A percentile compares a stretch with the other conserved stretches of the same genome.
These are phyloP conservation scores for Didymellaceae sp. DNA, from an alignment of 2,329 filamentous ascomycete species.

Conservation along the genomic window DNA sequence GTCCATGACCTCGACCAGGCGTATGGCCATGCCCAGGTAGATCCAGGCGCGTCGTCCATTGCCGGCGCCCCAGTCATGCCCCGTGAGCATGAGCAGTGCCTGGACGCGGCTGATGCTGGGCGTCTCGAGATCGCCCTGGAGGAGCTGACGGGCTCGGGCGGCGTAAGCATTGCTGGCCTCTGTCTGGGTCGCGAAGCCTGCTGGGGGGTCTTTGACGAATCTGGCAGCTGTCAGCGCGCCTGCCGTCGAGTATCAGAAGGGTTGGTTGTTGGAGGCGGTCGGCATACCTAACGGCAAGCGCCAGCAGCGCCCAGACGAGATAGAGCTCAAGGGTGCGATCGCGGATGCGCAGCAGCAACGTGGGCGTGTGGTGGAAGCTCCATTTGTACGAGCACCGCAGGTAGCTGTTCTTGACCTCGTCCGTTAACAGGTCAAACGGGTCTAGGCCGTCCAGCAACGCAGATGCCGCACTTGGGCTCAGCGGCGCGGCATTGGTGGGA, in stretches of 20 bases:
- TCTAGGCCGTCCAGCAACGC: conserved; percentile 43
- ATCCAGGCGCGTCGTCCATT: conserved; percentile 51
- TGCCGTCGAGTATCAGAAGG: too few relatives aligned
- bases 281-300: conserved; percentile 47
- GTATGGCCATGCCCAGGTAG: conserved; percentile 51
- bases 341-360: conserved; percentile 47
- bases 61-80: conserved; percentile 56
- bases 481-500: conserved; percentile 28
- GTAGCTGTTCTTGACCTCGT: conserved; percentile 52
- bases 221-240: conserved; percentile 22
- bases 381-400: conserved; percentile 52
- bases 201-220: conserved; percentile 47
- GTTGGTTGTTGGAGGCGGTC: too few relatives aligned
- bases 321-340: conserved; percentile 48
- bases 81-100: conserved; percentile 52
- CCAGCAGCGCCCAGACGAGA: conserved; percentile 53
- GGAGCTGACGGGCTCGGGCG: conserved; percentile 49
- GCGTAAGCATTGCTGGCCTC: conserved; percentile 52
- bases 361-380: conserved; percentile 52
- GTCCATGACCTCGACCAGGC: conserved; percentile 51
- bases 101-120: conserved; percentile 50
- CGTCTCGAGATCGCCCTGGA: conserved; percentile 50
- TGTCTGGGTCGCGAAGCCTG: conserved; percentile 45
- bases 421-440: conserved; percentile 49
- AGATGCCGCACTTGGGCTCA: conserved; percentile 36